Percentiles rank a stretch among this genome's conserved stretches.
Conservation (phyloP, 139 green algal genomes). For the Desmodesmus armatus region DNA sequence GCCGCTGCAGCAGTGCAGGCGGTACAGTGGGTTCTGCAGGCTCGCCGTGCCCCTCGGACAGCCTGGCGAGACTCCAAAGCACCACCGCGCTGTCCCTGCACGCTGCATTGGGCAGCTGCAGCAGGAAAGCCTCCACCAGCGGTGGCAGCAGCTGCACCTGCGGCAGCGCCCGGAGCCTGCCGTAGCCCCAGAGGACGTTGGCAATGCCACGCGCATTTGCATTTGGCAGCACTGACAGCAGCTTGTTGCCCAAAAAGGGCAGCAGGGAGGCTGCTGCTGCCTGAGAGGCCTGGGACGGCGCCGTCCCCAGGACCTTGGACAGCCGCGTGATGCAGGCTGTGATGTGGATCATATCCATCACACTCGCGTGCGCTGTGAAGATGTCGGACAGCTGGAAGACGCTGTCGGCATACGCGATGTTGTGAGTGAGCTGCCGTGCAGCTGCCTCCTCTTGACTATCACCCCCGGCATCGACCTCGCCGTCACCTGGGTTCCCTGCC, state of each 20-base stretch:
- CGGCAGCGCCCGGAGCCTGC: constrained; percentile 24
- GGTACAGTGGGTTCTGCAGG: background rate
- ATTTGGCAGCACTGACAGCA: constrained; percentile 30
- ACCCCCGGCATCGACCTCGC: background rate
- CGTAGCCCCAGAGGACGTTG: constrained; percentile 49
- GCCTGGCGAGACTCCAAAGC: constrained; percentile 34
- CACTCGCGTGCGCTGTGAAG: constrained; percentile 15
- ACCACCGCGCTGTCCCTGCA: constrained; percentile 44
- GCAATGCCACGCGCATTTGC: constrained; percentile 33
- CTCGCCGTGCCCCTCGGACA: constrained; percentile 23
- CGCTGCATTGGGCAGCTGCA: constrained; percentile 10
- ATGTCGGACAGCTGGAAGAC: constrained; percentile 36
- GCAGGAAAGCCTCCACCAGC: constrained; percentile 13
- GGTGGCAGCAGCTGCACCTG: background rate
- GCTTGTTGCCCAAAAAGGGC: constrained; percentile 25
- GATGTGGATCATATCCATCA: constrained; percentile 45
- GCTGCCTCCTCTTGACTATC: constrained; percentile 31
- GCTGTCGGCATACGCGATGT: constrained; percentile 30
- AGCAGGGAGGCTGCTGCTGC: constrained; percentile 26
- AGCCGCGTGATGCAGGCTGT: constrained; percentile 47
- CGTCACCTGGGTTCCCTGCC: background rate
- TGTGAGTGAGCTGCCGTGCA: constrained; percentile 34
- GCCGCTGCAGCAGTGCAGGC: constrained; percentile 17
- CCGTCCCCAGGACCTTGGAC: constrained; percentile 37
- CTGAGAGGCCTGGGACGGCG: background rate